Evolutionary conservation across 768 basidiomycete species (phyloP).

Genomic region (Mycena venus): DNA sequence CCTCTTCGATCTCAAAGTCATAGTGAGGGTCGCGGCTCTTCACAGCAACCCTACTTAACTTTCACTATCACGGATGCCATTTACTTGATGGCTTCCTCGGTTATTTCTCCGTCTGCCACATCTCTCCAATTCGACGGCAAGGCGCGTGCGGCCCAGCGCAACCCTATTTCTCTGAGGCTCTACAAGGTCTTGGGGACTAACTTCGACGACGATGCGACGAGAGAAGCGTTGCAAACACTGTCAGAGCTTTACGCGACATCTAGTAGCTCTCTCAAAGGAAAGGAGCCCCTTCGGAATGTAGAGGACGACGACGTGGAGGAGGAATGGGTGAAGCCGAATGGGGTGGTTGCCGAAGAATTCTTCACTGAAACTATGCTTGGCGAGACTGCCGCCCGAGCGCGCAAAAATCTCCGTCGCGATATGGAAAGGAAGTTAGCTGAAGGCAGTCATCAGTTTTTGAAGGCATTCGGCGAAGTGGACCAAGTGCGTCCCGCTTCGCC

Average conservation of each 20-base stretch:
- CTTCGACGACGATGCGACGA: constrained; percentile 82
- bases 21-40: no score
- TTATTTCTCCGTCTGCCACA: constrained; percentile 23
- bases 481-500: constrained; percentile 68
- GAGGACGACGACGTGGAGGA: constrained; percentile 53
- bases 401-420: constrained; percentile 86
- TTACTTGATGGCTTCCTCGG: constrained; percentile 32
- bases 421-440: constrained; percentile 87
- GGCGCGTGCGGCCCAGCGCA: constrained; percentile 55
- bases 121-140: constrained; percentile 31
- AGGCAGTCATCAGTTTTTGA: constrained; percentile 86
- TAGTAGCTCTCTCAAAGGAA: constrained; percentile 44
- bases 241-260: constrained; percentile 78
- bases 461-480: constrained; percentile 90
- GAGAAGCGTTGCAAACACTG: constrained; percentile 86
- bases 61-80: no score
- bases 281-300: constrained; percentile 44
- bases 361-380: constrained; percentile 58
- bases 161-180: constrained; percentile 88
- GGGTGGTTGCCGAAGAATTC: constrained; percentile 29
- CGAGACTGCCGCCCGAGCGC: constrained; percentile 78
- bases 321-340: constrained; percentile 27
- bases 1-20: no score
- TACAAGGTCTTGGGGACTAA: constrained; percentile 91
- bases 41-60: no score